Evolutionary conservation across 2,329 filamentous ascomycete genomes (phyloP).

Genomic region (Chalaropsis thielavioides): DNA sequence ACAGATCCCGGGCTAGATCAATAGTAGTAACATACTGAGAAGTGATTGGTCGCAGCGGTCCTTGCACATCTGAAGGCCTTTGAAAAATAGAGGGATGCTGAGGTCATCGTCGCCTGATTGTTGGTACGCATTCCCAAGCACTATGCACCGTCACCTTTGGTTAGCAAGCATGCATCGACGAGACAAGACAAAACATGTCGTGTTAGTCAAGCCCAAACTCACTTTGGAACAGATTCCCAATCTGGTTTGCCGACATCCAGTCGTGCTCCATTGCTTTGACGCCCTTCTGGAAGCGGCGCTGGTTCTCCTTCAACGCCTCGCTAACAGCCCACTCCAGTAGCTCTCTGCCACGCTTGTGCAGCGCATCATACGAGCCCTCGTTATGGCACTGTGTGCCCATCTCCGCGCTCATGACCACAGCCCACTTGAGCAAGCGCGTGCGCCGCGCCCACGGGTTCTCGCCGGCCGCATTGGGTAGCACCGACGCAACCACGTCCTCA

Average conservation of each 20-base stretch:
- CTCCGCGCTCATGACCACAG: constrained; percentile 65
- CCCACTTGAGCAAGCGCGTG: constrained; percentile 55
- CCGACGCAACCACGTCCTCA: constrained; percentile 18
- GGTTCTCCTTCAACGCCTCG: constrained; percentile 58
- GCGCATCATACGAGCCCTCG: constrained; percentile 57
- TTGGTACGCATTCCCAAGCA: constrained; percentile 65
- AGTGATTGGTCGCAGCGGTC: constrained; percentile 63
- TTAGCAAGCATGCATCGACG: constrained; percentile 20
- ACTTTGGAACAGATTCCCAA: constrained; percentile 62
- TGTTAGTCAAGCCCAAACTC: constrained; percentile 17
- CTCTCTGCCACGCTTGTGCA: constrained; percentile 51
- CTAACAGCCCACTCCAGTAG: constrained; percentile 69
- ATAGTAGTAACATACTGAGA: constrained; percentile 41
- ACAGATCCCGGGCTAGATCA: not conserved
- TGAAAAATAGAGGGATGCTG: constrained; percentile 63
- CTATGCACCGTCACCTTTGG: constrained; percentile 25
- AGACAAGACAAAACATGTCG: not conserved
- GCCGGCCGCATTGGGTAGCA: constrained; percentile 17
- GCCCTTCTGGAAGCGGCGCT: constrained; percentile 50
- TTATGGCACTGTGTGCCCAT: constrained; percentile 70
- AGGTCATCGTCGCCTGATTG: constrained; percentile 9
- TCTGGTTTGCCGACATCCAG: constrained; percentile 56
- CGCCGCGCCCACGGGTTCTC: constrained; percentile 44
- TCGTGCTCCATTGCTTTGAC: constrained; percentile 54
- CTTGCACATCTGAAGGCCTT: constrained; percentile 57